Percentiles rank a stretch among this genome's conserved stretches.
Evolutionary conservation across 2,329 filamentous ascomycete species (phyloP).

Genomic region (Cladophialophora yegresii): DNA sequence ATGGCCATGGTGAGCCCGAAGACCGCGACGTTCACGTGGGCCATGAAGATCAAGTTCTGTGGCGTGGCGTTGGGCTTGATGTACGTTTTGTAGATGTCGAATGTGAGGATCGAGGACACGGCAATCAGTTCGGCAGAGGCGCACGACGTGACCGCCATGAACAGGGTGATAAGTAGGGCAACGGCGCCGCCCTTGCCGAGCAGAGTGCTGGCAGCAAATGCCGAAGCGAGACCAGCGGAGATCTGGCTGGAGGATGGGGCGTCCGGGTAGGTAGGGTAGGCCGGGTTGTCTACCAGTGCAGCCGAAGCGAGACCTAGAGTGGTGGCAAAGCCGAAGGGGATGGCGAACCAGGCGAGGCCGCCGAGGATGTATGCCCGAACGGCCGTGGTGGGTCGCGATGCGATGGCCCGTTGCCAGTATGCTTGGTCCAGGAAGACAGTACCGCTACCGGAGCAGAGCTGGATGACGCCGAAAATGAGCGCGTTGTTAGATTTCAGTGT

Average conservation of each 20-base stretch:
- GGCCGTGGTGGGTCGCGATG: constrained; percentile 43
- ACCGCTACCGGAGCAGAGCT: constrained; percentile 44
- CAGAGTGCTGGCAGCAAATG: constrained; percentile 36
- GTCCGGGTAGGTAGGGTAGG: constrained; percentile 46
- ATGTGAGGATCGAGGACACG: constrained; percentile 82
- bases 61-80: constrained; percentile 75
- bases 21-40: constrained; percentile 69
- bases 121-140: constrained; percentile 82
- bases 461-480: constrained; percentile 50
- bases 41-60: constrained; percentile 74
- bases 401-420: constrained; percentile 53
- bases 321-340: constrained; percentile 52
- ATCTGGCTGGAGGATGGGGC: constrained; percentile 34
- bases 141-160: constrained; percentile 68
- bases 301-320: constrained; percentile 51
- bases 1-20: constrained; percentile 49
- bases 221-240: constrained; percentile 36
- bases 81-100: constrained; percentile 85
- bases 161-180: constrained; percentile 37
- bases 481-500: constrained; percentile 56
- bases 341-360: constrained; percentile 53
- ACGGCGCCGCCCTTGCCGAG: constrained; percentile 38
- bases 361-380: constrained; percentile 46
- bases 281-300: constrained; percentile 48
- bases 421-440: constrained; percentile 47